Percentiles rank a stretch among this genome's conserved stretches.
Conservation (phyloP, 2,329 filamentous ascomycete species). For the Claviceps sp. region DNA sequence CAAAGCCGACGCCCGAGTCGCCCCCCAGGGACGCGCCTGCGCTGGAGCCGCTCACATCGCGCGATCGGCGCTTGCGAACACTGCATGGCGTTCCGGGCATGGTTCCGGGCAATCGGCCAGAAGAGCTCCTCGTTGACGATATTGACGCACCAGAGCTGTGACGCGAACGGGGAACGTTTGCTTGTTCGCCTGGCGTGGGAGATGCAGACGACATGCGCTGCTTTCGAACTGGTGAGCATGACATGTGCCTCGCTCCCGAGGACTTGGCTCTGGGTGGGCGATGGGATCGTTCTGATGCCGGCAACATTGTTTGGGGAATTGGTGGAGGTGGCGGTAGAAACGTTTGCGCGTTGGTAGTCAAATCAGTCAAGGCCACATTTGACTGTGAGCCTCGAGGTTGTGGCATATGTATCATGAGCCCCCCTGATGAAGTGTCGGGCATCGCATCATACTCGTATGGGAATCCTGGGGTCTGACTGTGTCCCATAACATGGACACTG, state of each 20-base stretch:
- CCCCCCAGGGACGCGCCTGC: conserved; percentile 16
- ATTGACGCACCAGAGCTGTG: conserved; percentile 27
- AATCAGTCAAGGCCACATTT: conserved; percentile 23
- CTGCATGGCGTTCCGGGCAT: conserved; percentile 26
- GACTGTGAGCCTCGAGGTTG: conserved; percentile 25
- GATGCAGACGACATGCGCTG: conserved; percentile 25
- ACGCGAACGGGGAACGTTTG: conserved; percentile 16
- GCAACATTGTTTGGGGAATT: conserved; percentile 5
- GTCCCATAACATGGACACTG: conserved; percentile 26
- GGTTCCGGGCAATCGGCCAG: conserved; percentile 19
- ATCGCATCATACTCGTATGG: conserved; percentile 25
- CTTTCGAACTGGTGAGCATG: conserved; percentile 28
- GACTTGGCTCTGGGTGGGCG: conserved; percentile 40
- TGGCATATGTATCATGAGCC: conserved; percentile 43
- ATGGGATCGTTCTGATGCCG: conserved; percentile 24
- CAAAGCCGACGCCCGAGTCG: conserved; percentile 45
- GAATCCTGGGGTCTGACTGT: conserved; percentile 26
- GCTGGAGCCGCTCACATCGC: conserved; percentile 18
- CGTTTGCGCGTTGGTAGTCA: conserved; percentile 20
- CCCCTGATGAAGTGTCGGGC: conserved; percentile 19
- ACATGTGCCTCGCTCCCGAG: conserved; percentile 37
- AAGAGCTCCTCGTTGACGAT: conserved; percentile 22
- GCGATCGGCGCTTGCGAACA: conserved; percentile 26
- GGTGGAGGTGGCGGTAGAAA: conserved; percentile 22
- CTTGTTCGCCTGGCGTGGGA: conserved; percentile 22